Evolutionary conservation across 192 early-diverging fungal species (phyloP), one percentile per base, ranked within the genome.

Genomic region (Coemansia sp.): DNA sequence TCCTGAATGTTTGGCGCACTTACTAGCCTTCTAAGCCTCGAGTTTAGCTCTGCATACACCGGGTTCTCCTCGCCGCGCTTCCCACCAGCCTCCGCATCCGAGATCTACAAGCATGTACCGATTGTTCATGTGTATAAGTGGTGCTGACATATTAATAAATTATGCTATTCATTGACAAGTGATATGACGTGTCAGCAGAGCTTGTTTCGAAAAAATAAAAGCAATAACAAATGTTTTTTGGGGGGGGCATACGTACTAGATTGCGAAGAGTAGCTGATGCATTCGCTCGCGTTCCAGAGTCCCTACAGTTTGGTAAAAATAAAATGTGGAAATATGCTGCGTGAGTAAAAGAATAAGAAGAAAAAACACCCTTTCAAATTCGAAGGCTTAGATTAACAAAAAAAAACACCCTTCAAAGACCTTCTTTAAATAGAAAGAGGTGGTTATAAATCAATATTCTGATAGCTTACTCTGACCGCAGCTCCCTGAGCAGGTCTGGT

Each of bases 381-480:
- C 22, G 22, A 28, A 28, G 22, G 22, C 22, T 28, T 28, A 28
- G 22, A 41, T 41, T 9, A 41, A 41, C 39, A 41, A 41, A 6
- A 41, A 41, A 6, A 41, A 53, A 53, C 15, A 54, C 17, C 11
- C 4, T 56, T 32, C 54, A 22, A 15, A 8, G 8, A 0, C 22
- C 28, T 9, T 32, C 22, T 56, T 2, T 22, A 9, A 32, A 53
- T 5, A 5, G 6, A 51, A 28, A 28, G 22, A 28, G 22, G 22
- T 28, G 22, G 22, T 28, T 28, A 28, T 28, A 28, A 28, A 28
- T 28, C 22, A 28, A 28, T 28, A 28, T 28, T 28, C 22, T 28
- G 22, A 4, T 22, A 11, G 63, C 68, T 63, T 68, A 70, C 68
- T 70, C 68, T 70, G 68, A 70, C 68, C 61, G 61, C 59, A 70